Evolutionary conservation across 805 yeast genomes (phyloP).

Genomic region (Yamadazyma tumulicola): DNA sequence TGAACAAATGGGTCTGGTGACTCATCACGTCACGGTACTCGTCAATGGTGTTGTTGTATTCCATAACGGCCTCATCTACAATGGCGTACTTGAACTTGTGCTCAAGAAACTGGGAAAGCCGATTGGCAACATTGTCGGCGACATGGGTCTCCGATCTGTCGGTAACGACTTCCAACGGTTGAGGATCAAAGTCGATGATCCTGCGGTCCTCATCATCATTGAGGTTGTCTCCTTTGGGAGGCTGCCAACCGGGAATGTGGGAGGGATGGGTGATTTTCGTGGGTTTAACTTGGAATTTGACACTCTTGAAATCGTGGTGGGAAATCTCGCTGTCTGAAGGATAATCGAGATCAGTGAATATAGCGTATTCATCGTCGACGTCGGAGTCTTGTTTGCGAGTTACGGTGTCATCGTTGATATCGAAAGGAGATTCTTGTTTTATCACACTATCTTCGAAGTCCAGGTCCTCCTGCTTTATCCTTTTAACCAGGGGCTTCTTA

Average conservation of each 20-base stretch:
- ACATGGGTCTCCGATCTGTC: slow-evolving; percentile 11
- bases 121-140: slow-evolving; percentile 26
- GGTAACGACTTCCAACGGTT: slow-evolving; percentile 23
- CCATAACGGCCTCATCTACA: slow-evolving; percentile 33
- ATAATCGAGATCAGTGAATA: slow-evolving; percentile 10
- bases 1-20: slow-evolving; percentile 49
- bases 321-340: slow-evolving; percentile 1
- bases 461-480: slow-evolving; percentile 4
- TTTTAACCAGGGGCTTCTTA: background rate
- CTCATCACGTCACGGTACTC: slow-evolving; percentile 59
- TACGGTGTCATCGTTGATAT: slow-evolving; percentile 4
- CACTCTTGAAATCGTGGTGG: slow-evolving; percentile 19
- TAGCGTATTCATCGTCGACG: slow-evolving; percentile 12
- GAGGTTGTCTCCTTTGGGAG: slow-evolving; percentile 18
- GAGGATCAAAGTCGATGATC: slow-evolving; percentile 24
- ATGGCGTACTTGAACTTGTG: slow-evolving; percentile 31
- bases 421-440: background rate
- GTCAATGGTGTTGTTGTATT: slow-evolving; percentile 35
- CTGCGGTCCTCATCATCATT: slow-evolving; percentile 15
- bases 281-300: slow-evolving; percentile 31
- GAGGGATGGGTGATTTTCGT: slow-evolving; percentile 42
- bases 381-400: slow-evolving; percentile 4
- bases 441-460: slow-evolving; percentile 2
- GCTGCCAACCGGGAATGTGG: slow-evolving; percentile 41
- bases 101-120: slow-evolving; percentile 24